phyloP scores from a whole-genome alignment of 1,139 yeast genomes.

The Casaregolazyma lundiana region DNA sequence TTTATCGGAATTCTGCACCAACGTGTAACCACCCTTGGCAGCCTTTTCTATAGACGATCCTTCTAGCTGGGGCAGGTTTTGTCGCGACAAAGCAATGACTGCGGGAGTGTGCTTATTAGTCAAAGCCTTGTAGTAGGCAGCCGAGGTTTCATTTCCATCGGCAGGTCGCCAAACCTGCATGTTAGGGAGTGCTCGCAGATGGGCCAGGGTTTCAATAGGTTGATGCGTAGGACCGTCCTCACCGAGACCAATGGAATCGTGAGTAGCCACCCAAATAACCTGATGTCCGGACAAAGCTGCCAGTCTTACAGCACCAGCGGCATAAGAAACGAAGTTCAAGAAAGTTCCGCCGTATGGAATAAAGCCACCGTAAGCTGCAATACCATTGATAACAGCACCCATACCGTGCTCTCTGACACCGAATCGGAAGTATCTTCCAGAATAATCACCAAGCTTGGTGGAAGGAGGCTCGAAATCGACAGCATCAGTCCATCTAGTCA shows the following conservation, averaged over 20 bases:
- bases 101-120: conserved; percentile 75
- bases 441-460: conserved; percentile 75
- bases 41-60: conserved; percentile 94
- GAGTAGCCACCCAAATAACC: conserved; percentile 96
- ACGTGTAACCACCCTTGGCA: conserved; percentile 88
- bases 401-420: conserved; percentile 99
- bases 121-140: conserved; percentile 84
- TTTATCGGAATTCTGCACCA: conserved; percentile 45
- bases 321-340: conserved; percentile 96
- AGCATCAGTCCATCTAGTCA: conserved; percentile 83
- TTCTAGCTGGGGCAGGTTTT: conserved; percentile 93
- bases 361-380: conserved; percentile 91
- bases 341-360: conserved; percentile 97
- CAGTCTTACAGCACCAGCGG: conserved; percentile 95
- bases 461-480: conserved; percentile 92
- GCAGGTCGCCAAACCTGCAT: conserved; percentile 98
- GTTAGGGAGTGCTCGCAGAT: conserved; percentile 96
- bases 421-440: conserved; percentile 94
- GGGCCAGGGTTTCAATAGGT: conserved; percentile 98
- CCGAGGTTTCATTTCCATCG: conserved; percentile 98
- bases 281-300: conserved; percentile 93
- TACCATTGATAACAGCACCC: conserved; percentile 99
- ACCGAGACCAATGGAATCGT: conserved; percentile 98
- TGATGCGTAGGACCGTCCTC: conserved; percentile 99
- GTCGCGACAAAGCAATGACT: conserved; percentile 91